Evolutionary conservation across 1,284 basidiomycete species (phyloP).

Genomic region (Laetiporus sulphureus): DNA sequence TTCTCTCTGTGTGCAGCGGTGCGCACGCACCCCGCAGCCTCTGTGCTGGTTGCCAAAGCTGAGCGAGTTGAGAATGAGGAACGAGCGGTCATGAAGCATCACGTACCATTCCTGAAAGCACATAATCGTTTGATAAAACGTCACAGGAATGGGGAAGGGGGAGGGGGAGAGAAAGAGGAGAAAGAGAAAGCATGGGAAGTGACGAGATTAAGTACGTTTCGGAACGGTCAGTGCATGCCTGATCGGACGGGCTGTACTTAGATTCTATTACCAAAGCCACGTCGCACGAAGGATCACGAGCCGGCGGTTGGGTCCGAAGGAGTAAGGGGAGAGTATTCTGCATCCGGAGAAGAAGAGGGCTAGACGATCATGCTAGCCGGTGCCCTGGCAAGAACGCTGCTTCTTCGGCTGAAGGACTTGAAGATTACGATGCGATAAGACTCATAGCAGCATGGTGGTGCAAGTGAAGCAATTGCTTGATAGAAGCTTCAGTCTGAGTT

Average conservation of each 20-base stretch:
- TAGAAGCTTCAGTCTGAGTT: no score
- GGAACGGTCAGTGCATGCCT: not conserved
- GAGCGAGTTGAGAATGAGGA: not conserved
- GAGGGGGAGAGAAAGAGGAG: not conserved
- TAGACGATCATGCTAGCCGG: not conserved
- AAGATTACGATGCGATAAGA: slow-evolving; percentile 10
- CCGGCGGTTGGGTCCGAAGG: no score
- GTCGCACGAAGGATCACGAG: no score
- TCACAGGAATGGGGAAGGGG: not conserved
- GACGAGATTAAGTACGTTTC: not conserved
- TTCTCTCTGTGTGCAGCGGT: not conserved
- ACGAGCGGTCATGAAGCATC: not conserved
- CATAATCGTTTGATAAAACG: slow-evolving; percentile 16
- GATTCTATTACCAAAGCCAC: not conserved
- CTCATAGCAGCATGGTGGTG: no score
- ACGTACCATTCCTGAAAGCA: slow-evolving; percentile 39
- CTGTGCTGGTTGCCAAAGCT: slow-evolving; percentile 61
- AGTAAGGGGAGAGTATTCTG: not conserved
- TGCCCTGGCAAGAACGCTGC: not conserved
- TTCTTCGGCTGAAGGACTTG: not conserved
- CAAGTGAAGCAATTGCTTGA: no score
- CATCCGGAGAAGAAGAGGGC: not conserved
- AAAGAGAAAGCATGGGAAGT: not conserved
- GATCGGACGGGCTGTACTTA: not conserved
- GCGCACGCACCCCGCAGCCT: slow-evolving; percentile 46